Evolutionary conservation across 176 grass and related monocot species (phyloP).

Genomic region (Alopecurus myosuroides): DNA sequence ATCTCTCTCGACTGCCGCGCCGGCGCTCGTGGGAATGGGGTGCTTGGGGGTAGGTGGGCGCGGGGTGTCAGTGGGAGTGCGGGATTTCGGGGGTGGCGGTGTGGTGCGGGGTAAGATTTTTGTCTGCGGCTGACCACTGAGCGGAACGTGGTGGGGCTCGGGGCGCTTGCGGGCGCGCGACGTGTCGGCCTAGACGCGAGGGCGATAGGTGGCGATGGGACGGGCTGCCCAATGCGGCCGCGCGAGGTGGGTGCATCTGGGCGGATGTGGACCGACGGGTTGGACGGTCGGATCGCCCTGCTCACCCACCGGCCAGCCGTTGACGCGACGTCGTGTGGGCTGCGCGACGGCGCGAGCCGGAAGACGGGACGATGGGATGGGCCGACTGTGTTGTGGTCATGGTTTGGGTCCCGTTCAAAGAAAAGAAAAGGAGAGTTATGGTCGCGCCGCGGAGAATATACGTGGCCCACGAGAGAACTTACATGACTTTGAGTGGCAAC

Average conservation of each 20-base stretch:
- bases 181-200: slow-evolving; percentile 48
- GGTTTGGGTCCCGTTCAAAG: too few relatives aligned
- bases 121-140: background rate
- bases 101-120: background rate
- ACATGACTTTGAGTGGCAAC: too few relatives aligned
- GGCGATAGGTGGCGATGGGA: slow-evolving; percentile 27
- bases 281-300: slow-evolving; percentile 30
- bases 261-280: background rate
- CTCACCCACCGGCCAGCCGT: background rate
- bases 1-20: background rate
- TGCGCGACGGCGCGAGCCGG: background rate
- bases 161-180: slow-evolving; percentile 15
- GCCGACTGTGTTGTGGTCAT: too few relatives aligned
- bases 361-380: too few relatives aligned
- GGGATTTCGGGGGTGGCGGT: background rate
- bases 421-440: too few relatives aligned
- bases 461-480: too few relatives aligned
- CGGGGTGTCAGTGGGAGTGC: rapidly evolving
- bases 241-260: slow-evolving; percentile 41
- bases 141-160: slow-evolving; percentile 18
- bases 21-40: background rate
- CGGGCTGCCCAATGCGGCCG: slow-evolving; percentile 24
- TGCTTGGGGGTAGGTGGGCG: background rate
- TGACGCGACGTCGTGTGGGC: background rate
- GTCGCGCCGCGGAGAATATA: too few relatives aligned